Evolutionary conservation across 208 protist genomes (phyloP).

Genomic region (Phytomonas francai): DNA sequence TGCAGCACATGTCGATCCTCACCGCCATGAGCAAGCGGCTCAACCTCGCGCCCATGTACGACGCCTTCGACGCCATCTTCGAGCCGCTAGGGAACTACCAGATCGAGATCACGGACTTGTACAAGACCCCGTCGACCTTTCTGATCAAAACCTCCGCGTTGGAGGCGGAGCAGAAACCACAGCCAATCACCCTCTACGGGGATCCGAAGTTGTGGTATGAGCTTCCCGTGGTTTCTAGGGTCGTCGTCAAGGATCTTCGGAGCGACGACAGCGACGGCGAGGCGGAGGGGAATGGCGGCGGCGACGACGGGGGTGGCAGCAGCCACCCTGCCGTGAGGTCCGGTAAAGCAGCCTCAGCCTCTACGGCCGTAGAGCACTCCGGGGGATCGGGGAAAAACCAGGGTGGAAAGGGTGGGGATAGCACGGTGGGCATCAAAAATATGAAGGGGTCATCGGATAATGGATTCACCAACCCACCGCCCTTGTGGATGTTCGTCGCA

Average conservation of each 20-base stretch:
- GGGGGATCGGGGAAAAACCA: neutral
- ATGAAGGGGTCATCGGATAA: neutral
- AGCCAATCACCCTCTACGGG: slow-evolving; percentile 66
- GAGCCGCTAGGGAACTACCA: slow-evolving; percentile 76
- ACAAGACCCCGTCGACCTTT: slow-evolving; percentile 54
- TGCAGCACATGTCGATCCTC: slow-evolving; percentile 60
- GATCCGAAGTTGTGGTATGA: slow-evolving; percentile 68
- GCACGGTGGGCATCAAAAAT: neutral
- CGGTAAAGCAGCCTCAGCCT: neutral
- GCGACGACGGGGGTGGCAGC: neutral
- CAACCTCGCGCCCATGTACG: slow-evolving; percentile 72
- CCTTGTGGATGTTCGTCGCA: slow-evolving; percentile 18
- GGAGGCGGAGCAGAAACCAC: slow-evolving; percentile 60
- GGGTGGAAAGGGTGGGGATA: neutral
- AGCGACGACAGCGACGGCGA: slow-evolving; percentile 8
- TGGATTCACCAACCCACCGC: neutral
- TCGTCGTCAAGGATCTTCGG: slow-evolving; percentile 19
- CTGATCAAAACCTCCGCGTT: slow-evolving; percentile 57
- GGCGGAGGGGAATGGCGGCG: neutral
- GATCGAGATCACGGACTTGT: slow-evolving; percentile 63
- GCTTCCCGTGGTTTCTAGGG: slow-evolving; percentile 47
- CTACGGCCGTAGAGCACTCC: neutral
- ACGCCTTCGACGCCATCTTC: slow-evolving; percentile 76
- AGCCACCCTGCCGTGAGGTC: neutral
- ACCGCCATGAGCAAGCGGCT: slow-evolving; percentile 69